Conservation (phyloP, 2,329 filamentous ascomycete species). For the Botrytis tulipae region DNA sequence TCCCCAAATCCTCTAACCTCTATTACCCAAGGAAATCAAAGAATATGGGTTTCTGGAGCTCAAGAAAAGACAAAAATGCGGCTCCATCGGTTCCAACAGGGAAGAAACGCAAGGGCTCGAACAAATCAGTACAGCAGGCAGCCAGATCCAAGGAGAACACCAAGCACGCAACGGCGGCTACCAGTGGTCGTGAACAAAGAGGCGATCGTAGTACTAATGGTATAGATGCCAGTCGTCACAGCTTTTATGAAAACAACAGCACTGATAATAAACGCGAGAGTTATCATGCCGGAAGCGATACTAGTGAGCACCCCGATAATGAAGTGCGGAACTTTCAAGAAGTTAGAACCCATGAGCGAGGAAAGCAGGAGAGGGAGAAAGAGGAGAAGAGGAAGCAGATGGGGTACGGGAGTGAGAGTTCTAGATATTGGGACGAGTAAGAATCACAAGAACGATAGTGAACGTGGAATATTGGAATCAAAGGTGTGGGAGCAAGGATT, state of each 20-base stretch:
- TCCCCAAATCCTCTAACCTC: background rate
- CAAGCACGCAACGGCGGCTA: background rate
- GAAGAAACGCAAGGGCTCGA: background rate
- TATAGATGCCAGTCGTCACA: background rate
- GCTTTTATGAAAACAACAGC: background rate
- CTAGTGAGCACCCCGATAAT: background rate
- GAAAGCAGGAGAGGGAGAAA: background rate
- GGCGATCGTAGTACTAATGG: background rate
- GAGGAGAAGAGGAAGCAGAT: background rate
- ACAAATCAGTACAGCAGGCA: background rate
- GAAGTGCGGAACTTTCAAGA: background rate
- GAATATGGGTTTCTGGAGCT: background rate
- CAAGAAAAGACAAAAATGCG: background rate
- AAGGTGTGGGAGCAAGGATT: background rate
- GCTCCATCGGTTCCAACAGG: background rate
- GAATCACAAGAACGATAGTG: background rate
- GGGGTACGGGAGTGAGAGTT: background rate
- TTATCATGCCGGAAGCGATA: background rate
- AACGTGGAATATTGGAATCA: background rate
- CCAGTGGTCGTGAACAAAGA: background rate
- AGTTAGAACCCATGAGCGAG: background rate
- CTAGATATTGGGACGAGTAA: background rate
- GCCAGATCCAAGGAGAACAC: background rate
- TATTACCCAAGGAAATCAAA: background rate
- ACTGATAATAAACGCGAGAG: background rate